These are phyloP conservation scores for Cytospora paraplurivora DNA, from an alignment of 2,329 filamentous ascomycete genomes.

Conservation along the genomic window DNA sequence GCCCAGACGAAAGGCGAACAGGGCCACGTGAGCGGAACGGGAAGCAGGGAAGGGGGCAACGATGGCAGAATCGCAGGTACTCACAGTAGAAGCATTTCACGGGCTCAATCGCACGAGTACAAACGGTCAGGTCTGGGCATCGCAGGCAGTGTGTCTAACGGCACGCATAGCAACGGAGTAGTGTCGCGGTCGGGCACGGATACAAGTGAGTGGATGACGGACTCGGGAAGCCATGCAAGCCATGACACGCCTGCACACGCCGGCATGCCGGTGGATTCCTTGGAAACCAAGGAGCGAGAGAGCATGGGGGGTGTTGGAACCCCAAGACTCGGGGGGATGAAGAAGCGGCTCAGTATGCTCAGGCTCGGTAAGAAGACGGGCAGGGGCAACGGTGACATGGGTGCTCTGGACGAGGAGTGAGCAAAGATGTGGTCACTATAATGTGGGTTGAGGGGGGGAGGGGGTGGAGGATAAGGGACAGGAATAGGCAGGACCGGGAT, in stretches of 20 bases:
- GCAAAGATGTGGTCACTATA: neutral
- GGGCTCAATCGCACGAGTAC: slow-evolving; percentile 40
- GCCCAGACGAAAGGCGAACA: slow-evolving; percentile 30
- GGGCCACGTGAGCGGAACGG: slow-evolving; percentile 38
- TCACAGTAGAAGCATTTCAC: slow-evolving; percentile 51
- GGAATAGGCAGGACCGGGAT: neutral
- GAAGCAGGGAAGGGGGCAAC: slow-evolving; percentile 37
- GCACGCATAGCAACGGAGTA: slow-evolving; percentile 14
- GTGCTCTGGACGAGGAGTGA: slow-evolving; percentile 59
- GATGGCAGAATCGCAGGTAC: slow-evolving; percentile 34
- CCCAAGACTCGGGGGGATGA: slow-evolving; percentile 63
- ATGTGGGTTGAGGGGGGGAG: neutral
- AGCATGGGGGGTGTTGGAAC: slow-evolving; percentile 36
- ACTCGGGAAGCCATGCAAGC: slow-evolving; percentile 36
- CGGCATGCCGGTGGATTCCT: slow-evolving; percentile 23
- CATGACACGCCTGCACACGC: slow-evolving; percentile 28
- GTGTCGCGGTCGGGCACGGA: slow-evolving; percentile 23
- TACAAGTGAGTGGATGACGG: slow-evolving; percentile 39
- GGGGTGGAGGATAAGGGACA: neutral
- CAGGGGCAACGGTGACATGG: slow-evolving; percentile 56
- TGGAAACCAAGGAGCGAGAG: slow-evolving; percentile 32
- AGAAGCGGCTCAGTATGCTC: slow-evolving; percentile 77
- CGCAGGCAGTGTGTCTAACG: slow-evolving; percentile 18
- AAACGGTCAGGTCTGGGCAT: slow-evolving; percentile 17
- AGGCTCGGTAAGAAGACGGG: slow-evolving; percentile 72